These are phyloP conservation scores for Cryptococcus sp. DNA, from an alignment of 1,284 basidiomycete genomes.

Conservation along the genomic window DNA sequence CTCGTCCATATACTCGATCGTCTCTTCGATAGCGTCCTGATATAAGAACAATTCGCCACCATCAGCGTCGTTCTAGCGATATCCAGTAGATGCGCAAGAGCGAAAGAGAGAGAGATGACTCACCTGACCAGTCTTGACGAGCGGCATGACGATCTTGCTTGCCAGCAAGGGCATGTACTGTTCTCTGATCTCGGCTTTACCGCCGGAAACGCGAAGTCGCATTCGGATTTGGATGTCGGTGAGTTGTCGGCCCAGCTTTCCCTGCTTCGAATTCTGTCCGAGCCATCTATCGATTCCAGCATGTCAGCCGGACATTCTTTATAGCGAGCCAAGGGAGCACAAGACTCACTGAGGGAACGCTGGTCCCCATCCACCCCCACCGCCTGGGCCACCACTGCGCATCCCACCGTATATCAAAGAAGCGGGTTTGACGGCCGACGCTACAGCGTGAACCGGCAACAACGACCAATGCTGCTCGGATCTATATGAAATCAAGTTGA, in stretches of 20 bases:
- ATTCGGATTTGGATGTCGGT: constrained; percentile 92
- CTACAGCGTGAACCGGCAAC: constrained; percentile 90
- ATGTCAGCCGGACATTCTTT: background rate
- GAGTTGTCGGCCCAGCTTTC: constrained; percentile 76
- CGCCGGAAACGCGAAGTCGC: constrained; percentile 87
- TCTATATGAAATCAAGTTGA: constrained; percentile 60
- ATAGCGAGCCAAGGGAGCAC: background rate
- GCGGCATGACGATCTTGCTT: constrained; percentile 74
- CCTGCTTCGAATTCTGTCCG: constrained; percentile 93
- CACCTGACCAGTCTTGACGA: constrained; percentile 60
- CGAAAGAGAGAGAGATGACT: constrained; percentile 16
- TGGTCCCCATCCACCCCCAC: constrained; percentile 62
- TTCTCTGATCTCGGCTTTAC: constrained; percentile 84
- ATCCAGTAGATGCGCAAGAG: background rate
- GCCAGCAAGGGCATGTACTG: constrained; percentile 86
- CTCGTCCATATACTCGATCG: constrained; percentile 88
- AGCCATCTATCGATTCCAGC: constrained; percentile 69
- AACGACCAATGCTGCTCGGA: constrained; percentile 94
- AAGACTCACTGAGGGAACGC: constrained; percentile 75
- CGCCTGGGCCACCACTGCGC: constrained; percentile 27
- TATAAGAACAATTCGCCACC: background rate
- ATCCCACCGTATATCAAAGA: constrained; percentile 71
- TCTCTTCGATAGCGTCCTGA: constrained; percentile 74
- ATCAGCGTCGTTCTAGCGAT: too few relatives aligned
- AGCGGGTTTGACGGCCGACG: constrained; percentile 83